phyloP scores from a whole-genome alignment of 2,329 filamentous ascomycete species.

The Claviceps sp. region DNA sequence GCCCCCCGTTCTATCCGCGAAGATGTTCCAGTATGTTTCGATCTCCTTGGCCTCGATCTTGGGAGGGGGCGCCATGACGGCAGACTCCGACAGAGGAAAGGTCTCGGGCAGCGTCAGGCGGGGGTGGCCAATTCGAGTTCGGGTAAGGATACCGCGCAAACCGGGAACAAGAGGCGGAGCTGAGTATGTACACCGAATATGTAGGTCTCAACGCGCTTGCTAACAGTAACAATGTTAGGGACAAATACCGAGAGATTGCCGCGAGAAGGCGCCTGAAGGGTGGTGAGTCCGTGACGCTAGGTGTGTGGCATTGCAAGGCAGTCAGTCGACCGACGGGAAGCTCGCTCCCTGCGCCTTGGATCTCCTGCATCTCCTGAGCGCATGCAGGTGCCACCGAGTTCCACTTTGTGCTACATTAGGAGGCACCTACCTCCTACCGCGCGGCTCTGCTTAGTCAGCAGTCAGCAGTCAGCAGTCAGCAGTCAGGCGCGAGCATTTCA shows the following conservation, averaged over 20 bases:
- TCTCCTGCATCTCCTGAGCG: too few species aligned
- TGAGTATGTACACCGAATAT: not conserved
- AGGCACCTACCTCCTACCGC: not conserved
- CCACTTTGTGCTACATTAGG: not conserved
- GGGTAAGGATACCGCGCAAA: not conserved
- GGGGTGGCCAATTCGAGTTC: not conserved
- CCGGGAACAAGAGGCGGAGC: too few species aligned
- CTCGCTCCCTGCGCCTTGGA: too few species aligned
- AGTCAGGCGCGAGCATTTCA: not conserved
- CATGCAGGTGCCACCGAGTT: not conserved
- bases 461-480: not conserved
- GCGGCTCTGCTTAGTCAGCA: not conserved
- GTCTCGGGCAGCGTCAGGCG: not conserved
- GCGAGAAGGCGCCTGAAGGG: not conserved
- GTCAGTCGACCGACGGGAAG: too few species aligned
- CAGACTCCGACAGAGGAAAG: conserved; percentile 9
- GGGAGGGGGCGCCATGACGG: conserved; percentile 34
- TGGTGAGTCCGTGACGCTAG: too few species aligned
- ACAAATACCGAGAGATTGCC: too few species aligned
- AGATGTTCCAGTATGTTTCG: conserved; percentile 55
- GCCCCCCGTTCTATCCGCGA: conserved; percentile 44
- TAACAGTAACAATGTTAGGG: too few species aligned
- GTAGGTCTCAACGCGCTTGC: not conserved
- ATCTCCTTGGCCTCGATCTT: conserved; percentile 50
- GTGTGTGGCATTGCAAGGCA: too few species aligned